Base-by-base conservation (phyloP, 257 asterid genomes). In the Coffea eugenioides region DNA sequence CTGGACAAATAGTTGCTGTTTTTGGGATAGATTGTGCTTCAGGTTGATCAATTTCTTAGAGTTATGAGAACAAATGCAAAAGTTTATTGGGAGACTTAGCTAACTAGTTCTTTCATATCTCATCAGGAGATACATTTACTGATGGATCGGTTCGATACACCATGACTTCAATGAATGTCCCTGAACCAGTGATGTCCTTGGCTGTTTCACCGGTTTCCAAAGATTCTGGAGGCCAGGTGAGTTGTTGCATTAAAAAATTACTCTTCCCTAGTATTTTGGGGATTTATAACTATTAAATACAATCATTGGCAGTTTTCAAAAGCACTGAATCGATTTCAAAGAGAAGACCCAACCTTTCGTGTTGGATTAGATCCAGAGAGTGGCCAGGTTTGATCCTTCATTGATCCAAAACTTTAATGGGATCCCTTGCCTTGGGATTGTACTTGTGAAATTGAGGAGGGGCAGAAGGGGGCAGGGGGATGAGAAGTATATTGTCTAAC, bases 1-100 rank as follows among this genome's bases (percentile, higher is more conserved):
- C 99, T 9, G 99, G 99, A 82, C 98, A 96, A 83, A 96, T 96
- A 80, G 98, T 96, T 87, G 99, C 99, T 83, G 99, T 96, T 77
- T 94, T 92, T 90, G 99, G 99, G 62, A 94, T 94, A 77, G 99
- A 92, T 84, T 96, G 99, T 88, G 96, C 99, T 52, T 89, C 99
- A 88, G 99, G 99, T 96, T 48, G 49, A 41, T 25, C 14, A n/a
- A 12, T 67, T 64, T 66, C 52, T 36, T 9, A 69, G 25, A 18
- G 39, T 52, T 25, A 54, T 80, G 70, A 80, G 39, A 71, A 41
- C 20, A 41, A 52, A 59, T 61, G 23, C 2, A 57, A 57, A 41
- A 64, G 15, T 12, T 13, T 75, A 1, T 59, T 18, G 46, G 43
- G 45, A 3, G 21, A 13, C 48, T 59, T 23, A 39, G 71, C 59